A percentile compares a stretch with the other conserved stretches of the same genome.
These are phyloP conservation scores for Colletotrichum sp. DNA, from an alignment of 2,329 filamentous ascomycete species.

Conservation along the genomic window DNA sequence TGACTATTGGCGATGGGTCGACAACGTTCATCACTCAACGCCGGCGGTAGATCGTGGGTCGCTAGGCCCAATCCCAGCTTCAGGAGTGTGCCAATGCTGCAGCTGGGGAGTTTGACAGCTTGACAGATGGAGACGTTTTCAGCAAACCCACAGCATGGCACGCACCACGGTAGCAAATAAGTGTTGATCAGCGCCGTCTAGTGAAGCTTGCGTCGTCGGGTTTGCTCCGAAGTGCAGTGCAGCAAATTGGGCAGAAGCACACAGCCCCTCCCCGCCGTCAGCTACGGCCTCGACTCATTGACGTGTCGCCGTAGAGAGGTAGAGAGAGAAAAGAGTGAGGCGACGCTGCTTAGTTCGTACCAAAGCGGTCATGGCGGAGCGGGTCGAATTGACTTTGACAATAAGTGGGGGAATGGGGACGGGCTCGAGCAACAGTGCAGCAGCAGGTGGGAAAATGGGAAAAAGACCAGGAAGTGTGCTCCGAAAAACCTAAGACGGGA, in stretches of 20 bases:
- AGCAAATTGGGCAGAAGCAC: background rate
- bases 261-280: background rate
- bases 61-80: background rate
- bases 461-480: background rate
- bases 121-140: background rate
- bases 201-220: background rate
- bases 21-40: background rate
- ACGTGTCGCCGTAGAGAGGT: background rate
- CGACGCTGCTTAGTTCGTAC: background rate
- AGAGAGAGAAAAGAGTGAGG: background rate
- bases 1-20: background rate
- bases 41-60: background rate
- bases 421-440: background rate
- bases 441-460: background rate
- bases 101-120: background rate
- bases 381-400: constrained; percentile 7
- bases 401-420: background rate
- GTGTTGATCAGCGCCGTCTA: background rate
- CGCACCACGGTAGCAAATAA: background rate
- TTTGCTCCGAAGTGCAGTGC: background rate
- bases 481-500: background rate
- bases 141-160: background rate
- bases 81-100: background rate
- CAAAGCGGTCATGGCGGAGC: background rate
- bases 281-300: background rate